Evolutionary conservation across 371 early-diverging fungal species (phyloP).

Genomic region (Saksenaea oblongispora): DNA sequence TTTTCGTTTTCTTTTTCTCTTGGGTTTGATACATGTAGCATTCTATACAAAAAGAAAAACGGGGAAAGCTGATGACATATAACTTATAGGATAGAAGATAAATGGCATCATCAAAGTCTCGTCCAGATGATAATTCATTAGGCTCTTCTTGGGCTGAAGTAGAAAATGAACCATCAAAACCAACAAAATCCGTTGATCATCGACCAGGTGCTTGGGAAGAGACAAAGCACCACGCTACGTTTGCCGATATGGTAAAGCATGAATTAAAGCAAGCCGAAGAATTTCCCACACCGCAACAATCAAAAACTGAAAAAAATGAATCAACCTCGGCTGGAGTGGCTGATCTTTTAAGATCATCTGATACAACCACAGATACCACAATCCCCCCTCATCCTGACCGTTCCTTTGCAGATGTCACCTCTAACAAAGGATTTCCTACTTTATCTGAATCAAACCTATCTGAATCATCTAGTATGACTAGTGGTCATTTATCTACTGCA

Average conservation of each 20-base stretch:
- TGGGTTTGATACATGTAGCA: too few relatives aligned
- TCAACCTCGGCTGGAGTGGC: slow-evolving; percentile 33
- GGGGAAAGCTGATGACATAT: background rate
- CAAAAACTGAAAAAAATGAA: background rate
- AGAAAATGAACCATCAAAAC: slow-evolving; percentile 15
- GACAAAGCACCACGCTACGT: slow-evolving; percentile 16
- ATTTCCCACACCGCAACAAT: slow-evolving; percentile 38
- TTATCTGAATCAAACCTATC: slow-evolving; percentile 18
- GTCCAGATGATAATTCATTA: background rate
- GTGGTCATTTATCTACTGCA: slow-evolving; percentile 24
- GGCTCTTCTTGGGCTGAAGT: slow-evolving; percentile 35
- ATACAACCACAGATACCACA: slow-evolving; percentile 15
- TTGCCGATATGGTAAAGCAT: slow-evolving; percentile 31
- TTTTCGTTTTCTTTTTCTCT: background rate
- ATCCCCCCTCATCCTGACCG: slow-evolving; percentile 42
- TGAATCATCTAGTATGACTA: background rate
- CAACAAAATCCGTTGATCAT: slow-evolving; percentile 5
- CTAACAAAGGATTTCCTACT: slow-evolving; percentile 38
- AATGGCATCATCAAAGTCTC: background rate
- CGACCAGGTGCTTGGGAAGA: slow-evolving; percentile 19
- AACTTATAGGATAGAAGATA: background rate
- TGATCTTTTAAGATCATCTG: slow-evolving; percentile 20
- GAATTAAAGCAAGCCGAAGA: slow-evolving; percentile 23
- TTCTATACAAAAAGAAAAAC: background rate
- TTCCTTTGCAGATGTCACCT: slow-evolving; percentile 42